These are phyloP conservation scores for Coemansia sp. DNA, from an alignment of 192 early-diverging fungal species.

Conservation along the genomic window DNA sequence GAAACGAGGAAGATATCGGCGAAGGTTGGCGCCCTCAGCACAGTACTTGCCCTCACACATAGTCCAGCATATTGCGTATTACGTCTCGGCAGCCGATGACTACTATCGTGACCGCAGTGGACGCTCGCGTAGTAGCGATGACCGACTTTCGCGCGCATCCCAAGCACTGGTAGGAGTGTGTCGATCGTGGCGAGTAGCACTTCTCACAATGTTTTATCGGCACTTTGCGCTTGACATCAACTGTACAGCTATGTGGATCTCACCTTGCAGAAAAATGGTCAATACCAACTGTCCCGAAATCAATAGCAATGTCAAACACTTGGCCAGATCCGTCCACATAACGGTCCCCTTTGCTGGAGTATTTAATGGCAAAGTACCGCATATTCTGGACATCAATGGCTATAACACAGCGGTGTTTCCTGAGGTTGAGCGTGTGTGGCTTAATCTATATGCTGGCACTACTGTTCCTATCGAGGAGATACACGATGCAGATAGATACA, in stretches of 20 bases:
- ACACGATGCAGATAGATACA: slow-evolving; percentile 13
- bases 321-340: slow-evolving; percentile 35
- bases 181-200: slow-evolving; percentile 38
- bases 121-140: slow-evolving; percentile 9
- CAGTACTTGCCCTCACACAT: slow-evolving; percentile 41
- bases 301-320: slow-evolving; percentile 20
- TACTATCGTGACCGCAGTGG: slow-evolving; percentile 6
- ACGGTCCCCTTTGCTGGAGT: slow-evolving; percentile 40
- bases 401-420: slow-evolving; percentile 24
- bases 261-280: slow-evolving; percentile 26
- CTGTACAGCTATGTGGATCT: slow-evolving; percentile 31
- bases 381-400: slow-evolving; percentile 22
- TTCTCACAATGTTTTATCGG: slow-evolving; percentile 31
- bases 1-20: neutral
- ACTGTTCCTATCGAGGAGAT: slow-evolving; percentile 35
- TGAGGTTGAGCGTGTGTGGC: slow-evolving; percentile 20
- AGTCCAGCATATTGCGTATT: slow-evolving; percentile 38
- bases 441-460: slow-evolving; percentile 43
- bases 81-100: slow-evolving; percentile 18
- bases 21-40: slow-evolving; percentile 6
- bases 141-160: slow-evolving; percentile 23
- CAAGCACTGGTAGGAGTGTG: slow-evolving; percentile 28
- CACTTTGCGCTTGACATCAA: slow-evolving; percentile 41
- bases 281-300: slow-evolving; percentile 19
- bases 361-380: slow-evolving; percentile 30